Conservation (phyloP, 1,139 yeast species). For the Geotrichum siamense region DNA sequence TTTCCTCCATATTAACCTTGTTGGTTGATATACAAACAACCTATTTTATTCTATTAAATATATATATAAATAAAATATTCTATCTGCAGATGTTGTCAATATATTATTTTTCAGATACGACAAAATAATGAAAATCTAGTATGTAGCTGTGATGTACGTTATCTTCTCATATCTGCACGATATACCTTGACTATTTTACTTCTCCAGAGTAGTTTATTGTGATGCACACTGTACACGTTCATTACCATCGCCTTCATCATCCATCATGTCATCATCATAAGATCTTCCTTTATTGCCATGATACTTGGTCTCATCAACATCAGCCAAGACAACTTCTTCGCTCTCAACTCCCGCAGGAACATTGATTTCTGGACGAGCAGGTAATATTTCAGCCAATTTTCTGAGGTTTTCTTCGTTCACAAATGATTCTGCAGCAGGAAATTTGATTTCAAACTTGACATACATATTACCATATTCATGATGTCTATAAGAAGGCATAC, state of each 20-base stretch:
- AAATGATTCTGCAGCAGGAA: conserved; percentile 40
- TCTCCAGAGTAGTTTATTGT: conserved; percentile 46
- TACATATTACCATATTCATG: conserved; percentile 45
- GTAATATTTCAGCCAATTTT: conserved; percentile 39
- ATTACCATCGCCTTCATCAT: conserved; percentile 51
- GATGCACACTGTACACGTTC: conserved; percentile 70
- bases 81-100: no score
- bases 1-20: no score
- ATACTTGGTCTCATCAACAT: conserved; percentile 53
- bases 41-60: no score
- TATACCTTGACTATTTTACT: no score
- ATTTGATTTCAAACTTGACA: conserved; percentile 45
- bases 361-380: conserved; percentile 33
- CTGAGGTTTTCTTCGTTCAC: conserved; percentile 37
- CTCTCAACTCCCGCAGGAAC: conserved; percentile 41
- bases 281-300: conserved; percentile 24
- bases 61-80: no score
- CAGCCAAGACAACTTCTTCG: conserved; percentile 74
- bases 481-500: conserved; percentile 73
- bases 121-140: no score
- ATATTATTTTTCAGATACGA: no score
- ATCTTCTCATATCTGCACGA: no score
- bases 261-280: conserved; percentile 36
- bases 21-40: no score
- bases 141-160: no score